Base-by-base conservation (phyloP, 1,284 basidiomycete genomes). In the Austroboletus niveus region DNA sequence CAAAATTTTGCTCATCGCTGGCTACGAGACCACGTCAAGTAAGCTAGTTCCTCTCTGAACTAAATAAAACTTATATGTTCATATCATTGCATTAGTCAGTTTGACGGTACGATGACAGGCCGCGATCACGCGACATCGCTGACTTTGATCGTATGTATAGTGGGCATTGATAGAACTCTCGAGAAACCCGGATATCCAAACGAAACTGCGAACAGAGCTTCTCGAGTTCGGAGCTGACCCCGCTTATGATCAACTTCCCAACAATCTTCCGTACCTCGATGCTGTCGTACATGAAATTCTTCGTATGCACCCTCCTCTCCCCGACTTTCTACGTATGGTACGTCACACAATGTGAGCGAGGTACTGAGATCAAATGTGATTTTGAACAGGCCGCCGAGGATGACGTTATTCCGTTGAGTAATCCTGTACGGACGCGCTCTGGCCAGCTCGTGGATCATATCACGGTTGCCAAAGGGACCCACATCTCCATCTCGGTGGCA, bases 381-480 rank as follows among this genome's bases (percentile, higher is more conserved):
- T 24, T 24, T 24, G 22, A 24, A 15, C 43, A 45, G 31, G 34
- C 43, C 8, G 6, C 32, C 3, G 8, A 45, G 22, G 43, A 45
- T 22, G 43, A 45, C 15, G 60, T 81, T 1, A 73, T 85, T 20
- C 82, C 80, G 0, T 71, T 84, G 47, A 70, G 68, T 36, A 56
- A 20, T 5, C 42, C 42, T 10, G 27, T 43, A 10, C 14, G 22
- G 3, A 45, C 42, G 0, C n/a, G 8, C 15, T 27, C 32, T 9
- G 43, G 43, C 22, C 14, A 34, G n/a, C 32, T 35, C 8, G 34
- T 45, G 2, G 43, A 45, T 14, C 11, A 24, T 20, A 14, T 45
- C 9, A 8, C 34, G 7, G 20, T 45, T 8, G 34, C 31, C 31
- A 45, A 36, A 17, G 32, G 32, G 4, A 15, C 22, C 22, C 4